Percentiles rank a stretch among this genome's conserved stretches.
Conservation (phyloP, 495 filamentous ascomycete species). For the Neurospora sp. region DNA sequence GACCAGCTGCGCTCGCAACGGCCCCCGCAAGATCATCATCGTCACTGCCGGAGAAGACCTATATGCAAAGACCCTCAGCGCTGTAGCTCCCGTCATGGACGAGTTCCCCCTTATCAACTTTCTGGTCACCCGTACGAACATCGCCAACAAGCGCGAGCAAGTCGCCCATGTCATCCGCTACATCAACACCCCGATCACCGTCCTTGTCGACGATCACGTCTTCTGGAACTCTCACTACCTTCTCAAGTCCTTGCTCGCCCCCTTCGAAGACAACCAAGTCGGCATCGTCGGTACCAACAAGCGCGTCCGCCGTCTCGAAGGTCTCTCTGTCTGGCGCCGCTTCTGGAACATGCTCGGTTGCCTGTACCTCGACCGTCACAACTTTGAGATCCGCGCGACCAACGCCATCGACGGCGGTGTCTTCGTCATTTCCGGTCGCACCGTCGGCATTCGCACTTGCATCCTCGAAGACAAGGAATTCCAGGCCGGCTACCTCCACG, state of each 20-base stretch:
- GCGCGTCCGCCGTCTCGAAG: conserved; percentile 27
- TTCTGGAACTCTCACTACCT: conserved; percentile 39
- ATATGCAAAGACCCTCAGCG: not conserved
- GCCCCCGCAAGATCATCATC: conserved; percentile 26
- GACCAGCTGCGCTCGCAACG: conserved; percentile 18
- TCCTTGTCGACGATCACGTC: conserved; percentile 45
- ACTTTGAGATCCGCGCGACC: conserved; percentile 45
- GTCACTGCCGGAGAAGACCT: conserved; percentile 22
- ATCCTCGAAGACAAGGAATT: conserved; percentile 38
- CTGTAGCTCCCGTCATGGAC: conserved; percentile 2
- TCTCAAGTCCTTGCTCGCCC: conserved; percentile 33
- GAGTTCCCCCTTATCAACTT: conserved; percentile 11
- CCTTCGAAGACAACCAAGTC: conserved; percentile 42
- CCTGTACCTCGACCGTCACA: conserved; percentile 45
- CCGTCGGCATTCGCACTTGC: conserved; percentile 35
- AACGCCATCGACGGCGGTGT: conserved; percentile 47
- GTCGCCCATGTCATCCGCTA: conserved; percentile 32
- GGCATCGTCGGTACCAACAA: conserved; percentile 46
- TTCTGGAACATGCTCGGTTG: conserved; percentile 44
- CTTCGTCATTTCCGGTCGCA: conserved; percentile 45
- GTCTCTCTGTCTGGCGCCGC: conserved; percentile 17
- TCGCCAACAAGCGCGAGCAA: conserved; percentile 40
- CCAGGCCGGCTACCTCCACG: conserved; percentile 43
- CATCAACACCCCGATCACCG: conserved; percentile 35
- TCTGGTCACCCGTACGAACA: conserved; percentile 8